phyloP scores from a whole-genome alignment of 1,284 basidiomycete species.

The Ustilago bromivora region DNA sequence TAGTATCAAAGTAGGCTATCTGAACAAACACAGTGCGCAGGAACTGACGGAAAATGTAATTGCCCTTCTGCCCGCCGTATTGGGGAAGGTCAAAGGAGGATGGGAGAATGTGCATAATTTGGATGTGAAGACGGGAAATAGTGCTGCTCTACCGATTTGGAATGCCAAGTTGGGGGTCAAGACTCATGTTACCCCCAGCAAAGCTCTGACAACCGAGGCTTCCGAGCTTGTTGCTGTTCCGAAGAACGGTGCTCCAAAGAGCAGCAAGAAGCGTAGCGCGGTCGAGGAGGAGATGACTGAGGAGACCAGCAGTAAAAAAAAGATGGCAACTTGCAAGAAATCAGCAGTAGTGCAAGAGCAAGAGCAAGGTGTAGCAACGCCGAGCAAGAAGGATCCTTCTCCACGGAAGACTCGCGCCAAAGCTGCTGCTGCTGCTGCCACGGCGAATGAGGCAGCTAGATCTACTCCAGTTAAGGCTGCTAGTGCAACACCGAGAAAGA shows the following conservation, averaged over 20 bases:
- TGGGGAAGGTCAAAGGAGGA: conserved; percentile 77
- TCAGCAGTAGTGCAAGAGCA: too few species aligned
- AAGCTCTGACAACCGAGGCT: not conserved
- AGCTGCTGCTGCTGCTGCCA: not conserved
- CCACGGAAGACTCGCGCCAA: conserved; percentile 32
- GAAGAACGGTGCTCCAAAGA: not conserved
- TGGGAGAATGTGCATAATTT: conserved; percentile 94
- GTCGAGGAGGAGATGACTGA: conserved; percentile 1
- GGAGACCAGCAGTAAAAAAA: conserved; percentile 10
- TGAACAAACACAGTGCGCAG: conserved; percentile 77
- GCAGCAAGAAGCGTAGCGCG: conserved; percentile 2
- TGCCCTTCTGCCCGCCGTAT: conserved; percentile 82
- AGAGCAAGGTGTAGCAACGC: not conserved
- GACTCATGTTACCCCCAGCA: conserved; percentile 22
- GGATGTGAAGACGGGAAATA: conserved; percentile 89
- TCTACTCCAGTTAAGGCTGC: conserved; percentile 15
- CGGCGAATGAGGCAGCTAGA: not conserved
- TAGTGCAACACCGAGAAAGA: conserved; percentile 8
- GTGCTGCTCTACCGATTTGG: conserved; percentile 91
- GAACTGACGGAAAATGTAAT: conserved; percentile 85
- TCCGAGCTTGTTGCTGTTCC: too few species aligned
- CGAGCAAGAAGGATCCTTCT: conserved; percentile 1
- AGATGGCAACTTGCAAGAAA: not conserved
- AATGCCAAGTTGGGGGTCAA: conserved; percentile 76
- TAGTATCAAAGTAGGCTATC: conserved; percentile 82